phyloP scores from a whole-genome alignment of 192 early-diverging fungal species.

The Cetraspora pellucida region DNA sequence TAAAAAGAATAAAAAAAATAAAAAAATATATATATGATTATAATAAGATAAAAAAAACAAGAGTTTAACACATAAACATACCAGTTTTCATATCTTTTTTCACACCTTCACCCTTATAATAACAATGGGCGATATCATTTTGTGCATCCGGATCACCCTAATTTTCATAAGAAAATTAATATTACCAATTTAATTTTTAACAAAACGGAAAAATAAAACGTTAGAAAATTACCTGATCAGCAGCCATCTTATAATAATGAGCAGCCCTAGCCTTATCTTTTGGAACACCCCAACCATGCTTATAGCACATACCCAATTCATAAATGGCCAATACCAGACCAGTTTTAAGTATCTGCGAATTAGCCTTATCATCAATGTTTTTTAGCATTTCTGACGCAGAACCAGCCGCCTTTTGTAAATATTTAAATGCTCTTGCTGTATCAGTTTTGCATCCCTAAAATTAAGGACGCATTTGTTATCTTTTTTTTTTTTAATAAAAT shows the following conservation, averaged over 20 bases:
- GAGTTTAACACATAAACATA: not conserved
- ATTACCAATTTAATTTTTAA: not conserved
- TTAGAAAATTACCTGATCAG: constrained; percentile 52
- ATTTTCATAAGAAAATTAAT: constrained; percentile 1
- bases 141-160: constrained; percentile 80
- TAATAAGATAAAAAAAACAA: not conserved
- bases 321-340: constrained; percentile 78
- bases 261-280: constrained; percentile 72
- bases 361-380: constrained; percentile 57
- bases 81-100: constrained; percentile 68
- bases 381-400: constrained; percentile 63
- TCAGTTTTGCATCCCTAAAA: constrained; percentile 65
- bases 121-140: constrained; percentile 73
- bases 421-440: constrained; percentile 65
- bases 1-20: constrained; percentile 33
- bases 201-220: not conserved
- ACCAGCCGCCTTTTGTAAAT: constrained; percentile 71
- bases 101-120: constrained; percentile 73
- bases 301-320: constrained; percentile 77
- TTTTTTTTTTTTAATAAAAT: no score
- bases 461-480: not conserved
- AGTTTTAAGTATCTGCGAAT: constrained; percentile 59
- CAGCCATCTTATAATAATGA: constrained; percentile 81
- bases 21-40: not conserved
- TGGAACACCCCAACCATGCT: constrained; percentile 80